Evolutionary conservation across 2,329 filamentous ascomycete genomes (phyloP).

Genomic region (Botrytis deweyae): DNA sequence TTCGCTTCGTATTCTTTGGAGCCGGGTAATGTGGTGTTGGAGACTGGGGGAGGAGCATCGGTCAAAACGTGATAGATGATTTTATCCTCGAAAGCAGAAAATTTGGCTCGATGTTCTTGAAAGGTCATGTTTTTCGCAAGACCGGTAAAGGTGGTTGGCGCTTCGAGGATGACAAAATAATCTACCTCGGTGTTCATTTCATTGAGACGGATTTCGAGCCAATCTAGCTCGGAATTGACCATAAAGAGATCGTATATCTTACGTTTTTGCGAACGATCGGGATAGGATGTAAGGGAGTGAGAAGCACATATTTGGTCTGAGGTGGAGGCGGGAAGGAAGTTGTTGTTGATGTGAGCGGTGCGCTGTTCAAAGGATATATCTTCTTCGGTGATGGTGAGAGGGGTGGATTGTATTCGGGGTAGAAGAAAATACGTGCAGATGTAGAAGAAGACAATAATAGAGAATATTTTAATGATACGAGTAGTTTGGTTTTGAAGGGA

Average conservation of each 20-base stretch:
- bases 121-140: constrained; percentile 54
- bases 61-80: constrained; percentile 59
- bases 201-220: constrained; percentile 62
- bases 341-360: background rate
- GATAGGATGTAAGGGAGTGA: constrained; percentile 9
- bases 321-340: constrained; percentile 11
- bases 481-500: constrained; percentile 5
- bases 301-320: constrained; percentile 14
- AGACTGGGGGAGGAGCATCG: constrained; percentile 36
- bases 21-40: background rate
- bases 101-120: constrained; percentile 51
- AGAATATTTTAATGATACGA: constrained; percentile 1
- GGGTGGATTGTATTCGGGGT: background rate
- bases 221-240: constrained; percentile 63
- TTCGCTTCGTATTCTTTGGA: constrained; percentile 40
- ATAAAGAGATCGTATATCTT: constrained; percentile 63
- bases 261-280: constrained; percentile 35
- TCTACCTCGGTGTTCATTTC: constrained; percentile 59
- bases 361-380: constrained; percentile 18
- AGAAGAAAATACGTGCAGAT: constrained; percentile 3
- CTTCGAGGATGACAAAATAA: constrained; percentile 65
- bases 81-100: constrained; percentile 54
- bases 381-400: constrained; percentile 16
- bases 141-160: constrained; percentile 57
- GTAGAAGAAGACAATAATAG: background rate